Base-by-base conservation (phyloP, 192 early-diverging fungal genomes). In the Linnemannia zychae region DNA sequence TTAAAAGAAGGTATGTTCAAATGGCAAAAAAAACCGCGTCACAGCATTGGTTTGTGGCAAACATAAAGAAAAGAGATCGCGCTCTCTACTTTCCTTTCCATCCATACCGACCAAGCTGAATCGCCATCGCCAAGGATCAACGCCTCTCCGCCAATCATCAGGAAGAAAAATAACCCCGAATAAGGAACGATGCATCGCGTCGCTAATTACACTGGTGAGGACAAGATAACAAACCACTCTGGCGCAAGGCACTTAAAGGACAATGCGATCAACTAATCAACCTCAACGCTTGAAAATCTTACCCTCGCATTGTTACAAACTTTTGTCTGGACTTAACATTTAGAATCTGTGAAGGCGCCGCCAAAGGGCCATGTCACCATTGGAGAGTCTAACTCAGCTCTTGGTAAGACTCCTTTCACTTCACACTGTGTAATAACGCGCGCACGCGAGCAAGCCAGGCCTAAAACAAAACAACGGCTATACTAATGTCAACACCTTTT, bases 341-440 rank as follows among this genome's bases (percentile, higher is more conserved):
- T 85, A 85, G 83, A 76, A 36, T 50, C 44, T 17, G 28, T 85
- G 22, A 67, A 18, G 12, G 40, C 79, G 11, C 83, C 83, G 9
- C 78, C 78, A 34, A 71, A 73, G 44, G 83, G 77, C 11, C 63
- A 85, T 53, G 50, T 79, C 69, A 85, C 83, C 50, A 66, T 85
- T 57, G 83, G 83, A 40, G 83, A 85, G 50, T 67, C 67, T 24
- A 85, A 79, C 40, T 71, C 73, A 9, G 37, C 72, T 3, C 57
- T 85, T 17, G 83, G 83, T 85, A 85, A 44, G 17, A 20, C 50
- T 11, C 40, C n/a, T 33, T 7, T 31, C 24, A 36, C 18, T 15
- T 17, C 24, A 24, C 44, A 15, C n/a, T n/a, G 7, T 47, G 4
- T 18, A 37, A 22, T 24, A n/a, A 20, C 28, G 3, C n/a, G 37